phyloP scores from a whole-genome alignment of 257 asterid genomes.

The Primulina huaijiensis region DNA sequence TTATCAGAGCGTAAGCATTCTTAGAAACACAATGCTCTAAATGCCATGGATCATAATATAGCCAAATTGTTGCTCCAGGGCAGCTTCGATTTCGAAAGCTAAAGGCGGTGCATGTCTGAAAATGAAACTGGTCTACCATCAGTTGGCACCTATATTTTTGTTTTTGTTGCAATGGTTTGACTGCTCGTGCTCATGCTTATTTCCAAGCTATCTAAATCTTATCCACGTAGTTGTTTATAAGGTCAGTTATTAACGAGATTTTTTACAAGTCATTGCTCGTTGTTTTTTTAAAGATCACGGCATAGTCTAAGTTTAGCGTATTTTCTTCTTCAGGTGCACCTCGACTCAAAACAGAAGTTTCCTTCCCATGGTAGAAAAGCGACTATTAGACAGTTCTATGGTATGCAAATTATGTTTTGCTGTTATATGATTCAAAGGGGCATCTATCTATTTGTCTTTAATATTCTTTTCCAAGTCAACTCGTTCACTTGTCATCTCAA shows the following conservation, averaged over 20 bases:
- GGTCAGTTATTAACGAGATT: constrained; percentile 29
- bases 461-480: not conserved
- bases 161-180: constrained; percentile 54
- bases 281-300: constrained; percentile 1
- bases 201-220: constrained; percentile 47
- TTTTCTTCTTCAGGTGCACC: constrained; percentile 37
- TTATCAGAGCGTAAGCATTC: too few species aligned
- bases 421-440: not conserved
- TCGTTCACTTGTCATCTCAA: not conserved
- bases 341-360: constrained; percentile 37
- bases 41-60: not conserved
- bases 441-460: not conserved
- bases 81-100: constrained; percentile 51
- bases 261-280: not conserved
- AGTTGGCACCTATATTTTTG: constrained; percentile 43
- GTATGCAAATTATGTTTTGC: constrained; percentile 27
- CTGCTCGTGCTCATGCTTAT: constrained; percentile 47
- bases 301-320: not conserved
- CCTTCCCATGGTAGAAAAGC: constrained; percentile 53
- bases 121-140: constrained; percentile 56
- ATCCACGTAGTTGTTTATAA: constrained; percentile 50
- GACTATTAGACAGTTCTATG: constrained; percentile 54
- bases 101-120: constrained; percentile 44
- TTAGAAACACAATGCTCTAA: too few species aligned
- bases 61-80: constrained; percentile 36